Evolutionary conservation across 306 rosid species (phyloP).

Genomic region (Prunus armeniaca): DNA sequence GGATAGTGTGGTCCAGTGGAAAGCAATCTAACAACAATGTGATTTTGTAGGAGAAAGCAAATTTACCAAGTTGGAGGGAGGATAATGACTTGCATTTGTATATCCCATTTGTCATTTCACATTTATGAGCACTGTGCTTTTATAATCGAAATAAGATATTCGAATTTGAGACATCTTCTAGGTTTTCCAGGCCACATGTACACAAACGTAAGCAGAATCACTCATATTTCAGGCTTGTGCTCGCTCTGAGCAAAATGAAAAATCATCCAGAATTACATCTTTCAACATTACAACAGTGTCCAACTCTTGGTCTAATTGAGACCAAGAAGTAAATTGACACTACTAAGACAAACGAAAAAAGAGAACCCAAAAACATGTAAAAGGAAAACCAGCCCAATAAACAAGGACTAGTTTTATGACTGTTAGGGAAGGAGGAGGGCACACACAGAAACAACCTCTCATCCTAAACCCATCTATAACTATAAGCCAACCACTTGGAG

Average conservation of each 20-base stretch:
- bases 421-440: slow-evolving; percentile 83
- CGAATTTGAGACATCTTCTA: no score
- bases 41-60: slow-evolving; percentile 2
- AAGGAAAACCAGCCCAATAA: slow-evolving; percentile 29
- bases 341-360: neutral
- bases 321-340: slow-evolving; percentile 25
- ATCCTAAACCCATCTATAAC: slow-evolving; percentile 57
- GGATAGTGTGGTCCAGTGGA: neutral
- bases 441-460: slow-evolving; percentile 88
- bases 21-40: slow-evolving; percentile 4
- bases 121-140: no score
- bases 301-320: slow-evolving; percentile 30
- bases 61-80: slow-evolving; percentile 5
- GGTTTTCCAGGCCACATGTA: no score
- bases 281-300: slow-evolving; percentile 22
- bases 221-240: neutral
- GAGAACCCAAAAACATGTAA: neutral
- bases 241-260: neutral
- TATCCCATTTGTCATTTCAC: no score
- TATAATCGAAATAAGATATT: no score
- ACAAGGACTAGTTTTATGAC: slow-evolving; percentile 23
- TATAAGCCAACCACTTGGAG: neutral
- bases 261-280: slow-evolving; percentile 29
- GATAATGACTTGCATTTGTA: neutral
- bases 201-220: neutral